Percentiles rank a stretch among this genome's conserved stretches.
These are phyloP conservation scores for Carex parvula DNA, from an alignment of 176 grass and related monocot genomes.

Conservation along the genomic window DNA sequence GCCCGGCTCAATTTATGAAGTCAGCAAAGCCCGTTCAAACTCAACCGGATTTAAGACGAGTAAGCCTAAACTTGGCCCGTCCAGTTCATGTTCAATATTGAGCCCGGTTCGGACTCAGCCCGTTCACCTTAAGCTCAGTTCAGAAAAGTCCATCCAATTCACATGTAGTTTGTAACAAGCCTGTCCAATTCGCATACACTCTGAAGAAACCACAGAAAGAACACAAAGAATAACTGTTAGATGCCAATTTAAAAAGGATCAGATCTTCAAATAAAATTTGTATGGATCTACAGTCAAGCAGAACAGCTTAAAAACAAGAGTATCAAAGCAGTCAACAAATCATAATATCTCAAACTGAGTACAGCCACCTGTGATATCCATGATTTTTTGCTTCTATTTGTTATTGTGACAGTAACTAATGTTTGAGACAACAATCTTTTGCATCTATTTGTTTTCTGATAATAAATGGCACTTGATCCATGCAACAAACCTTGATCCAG, in stretches of 20 bases:
- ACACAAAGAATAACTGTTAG: neutral
- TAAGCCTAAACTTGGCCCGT: too few species aligned
- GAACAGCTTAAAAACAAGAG: neutral
- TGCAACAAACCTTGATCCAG: too few species aligned
- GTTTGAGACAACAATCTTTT: neutral
- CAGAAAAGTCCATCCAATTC: too few species aligned
- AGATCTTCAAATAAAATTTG: neutral
- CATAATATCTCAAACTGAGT: neutral
- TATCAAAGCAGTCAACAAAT: constrained; percentile 16
- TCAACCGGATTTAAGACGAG: too few species aligned
- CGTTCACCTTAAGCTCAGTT: too few species aligned
- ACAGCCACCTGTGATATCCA: neutral
- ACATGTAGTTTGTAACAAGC: too few species aligned
- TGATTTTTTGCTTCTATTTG: neutral
- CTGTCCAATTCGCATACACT: constrained; percentile 36
- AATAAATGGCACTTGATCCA: neutral
- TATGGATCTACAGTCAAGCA: neutral
- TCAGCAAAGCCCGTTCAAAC: too few species aligned
- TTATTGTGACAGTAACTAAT: too few species aligned
- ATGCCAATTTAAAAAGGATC: neutral
- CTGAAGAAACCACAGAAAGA: constrained; percentile 46
- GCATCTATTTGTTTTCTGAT: neutral
- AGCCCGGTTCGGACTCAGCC: too few species aligned
- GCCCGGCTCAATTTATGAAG: too few species aligned
- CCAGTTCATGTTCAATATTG: too few species aligned